Percentiles rank a stretch among this genome's conserved stretches.
These are phyloP conservation scores for Astrocystis sublimbata DNA, from an alignment of 495 filamentous ascomycete genomes.

Conservation along the genomic window DNA sequence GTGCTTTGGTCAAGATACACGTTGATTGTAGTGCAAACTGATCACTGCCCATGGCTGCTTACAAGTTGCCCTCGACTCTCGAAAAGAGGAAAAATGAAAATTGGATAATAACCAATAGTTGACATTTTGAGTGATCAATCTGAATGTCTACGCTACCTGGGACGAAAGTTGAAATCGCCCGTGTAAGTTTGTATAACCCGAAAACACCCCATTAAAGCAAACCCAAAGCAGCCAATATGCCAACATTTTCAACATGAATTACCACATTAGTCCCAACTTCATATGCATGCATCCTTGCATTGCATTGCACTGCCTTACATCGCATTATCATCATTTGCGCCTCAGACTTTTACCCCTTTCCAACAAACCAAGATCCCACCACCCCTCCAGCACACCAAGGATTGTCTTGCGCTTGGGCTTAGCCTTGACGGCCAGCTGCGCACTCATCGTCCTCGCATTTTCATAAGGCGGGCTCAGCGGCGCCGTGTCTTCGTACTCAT, in stretches of 20 bases:
- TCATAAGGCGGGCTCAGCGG: conserved; percentile 24
- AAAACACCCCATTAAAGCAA: neutral
- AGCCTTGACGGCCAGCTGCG: conserved; percentile 11
- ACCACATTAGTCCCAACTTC: conserved; percentile 12
- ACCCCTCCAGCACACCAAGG: conserved; percentile 44
- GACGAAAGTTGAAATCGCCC: neutral
- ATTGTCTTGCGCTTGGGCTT: conserved; percentile 41
- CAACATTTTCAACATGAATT: neutral
- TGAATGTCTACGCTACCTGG: conserved; percentile 1
- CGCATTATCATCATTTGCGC: conserved; percentile 22
- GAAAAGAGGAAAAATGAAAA: too few species aligned
- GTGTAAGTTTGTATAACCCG: neutral
- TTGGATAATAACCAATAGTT: neutral
- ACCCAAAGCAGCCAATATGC: neutral
- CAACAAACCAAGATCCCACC: conserved; percentile 52
- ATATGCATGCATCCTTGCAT: neutral
- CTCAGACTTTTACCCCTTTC: conserved; percentile 29
- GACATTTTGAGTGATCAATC: neutral
- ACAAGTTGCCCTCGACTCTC: too few species aligned
- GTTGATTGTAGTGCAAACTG: neutral
- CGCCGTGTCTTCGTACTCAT: conserved; percentile 20
- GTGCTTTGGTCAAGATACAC: too few species aligned
- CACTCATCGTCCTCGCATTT: conserved; percentile 12
- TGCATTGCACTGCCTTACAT: too few species aligned
- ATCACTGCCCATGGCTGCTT: neutral